A percentile compares a stretch with the other conserved stretches of the same genome.
phyloP scores from a whole-genome alignment of 2,329 filamentous ascomycete genomes.

The Penicillium sp. region DNA sequence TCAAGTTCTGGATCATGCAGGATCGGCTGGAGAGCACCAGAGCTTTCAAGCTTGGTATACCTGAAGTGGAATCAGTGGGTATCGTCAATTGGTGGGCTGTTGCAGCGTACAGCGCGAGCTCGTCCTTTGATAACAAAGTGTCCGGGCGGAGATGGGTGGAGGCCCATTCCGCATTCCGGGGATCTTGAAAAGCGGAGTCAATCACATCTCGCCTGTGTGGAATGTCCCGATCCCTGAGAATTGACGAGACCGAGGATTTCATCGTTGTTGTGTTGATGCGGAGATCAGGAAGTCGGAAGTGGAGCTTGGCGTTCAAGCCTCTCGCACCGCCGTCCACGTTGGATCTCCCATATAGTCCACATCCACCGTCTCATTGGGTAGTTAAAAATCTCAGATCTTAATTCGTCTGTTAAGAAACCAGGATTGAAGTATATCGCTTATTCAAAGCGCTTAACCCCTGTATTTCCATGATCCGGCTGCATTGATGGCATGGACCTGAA shows the following conservation, averaged over 20 bases:
- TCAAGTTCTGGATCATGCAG: constrained; percentile 28
- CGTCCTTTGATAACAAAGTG: constrained; percentile 43
- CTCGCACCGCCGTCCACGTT: neutral
- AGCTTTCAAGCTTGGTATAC: constrained; percentile 37
- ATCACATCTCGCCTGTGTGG: constrained; percentile 30
- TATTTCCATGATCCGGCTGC: neutral
- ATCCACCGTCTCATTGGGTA: neutral
- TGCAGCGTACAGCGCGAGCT: constrained; percentile 36
- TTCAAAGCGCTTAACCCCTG: neutral
- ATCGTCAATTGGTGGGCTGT: neutral
- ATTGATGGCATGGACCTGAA: neutral
- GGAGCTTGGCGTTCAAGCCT: neutral
- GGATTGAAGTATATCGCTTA: neutral
- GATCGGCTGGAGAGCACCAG: constrained; percentile 31
- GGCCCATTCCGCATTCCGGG: constrained; percentile 34
- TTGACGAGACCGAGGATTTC: constrained; percentile 20
- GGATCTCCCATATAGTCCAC: neutral
- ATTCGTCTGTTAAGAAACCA: neutral
- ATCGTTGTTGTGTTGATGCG: constrained; percentile 5
- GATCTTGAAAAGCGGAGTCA: constrained; percentile 28
- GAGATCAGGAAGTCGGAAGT: constrained; percentile 1
- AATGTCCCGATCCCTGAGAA: constrained; percentile 34
- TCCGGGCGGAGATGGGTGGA: constrained; percentile 32
- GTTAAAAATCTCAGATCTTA: neutral
- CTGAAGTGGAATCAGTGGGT: constrained; percentile 19